Evolutionary conservation across 2,329 filamentous ascomycete genomes (phyloP).

Genomic region (Cryoendolithus antarcticus): DNA sequence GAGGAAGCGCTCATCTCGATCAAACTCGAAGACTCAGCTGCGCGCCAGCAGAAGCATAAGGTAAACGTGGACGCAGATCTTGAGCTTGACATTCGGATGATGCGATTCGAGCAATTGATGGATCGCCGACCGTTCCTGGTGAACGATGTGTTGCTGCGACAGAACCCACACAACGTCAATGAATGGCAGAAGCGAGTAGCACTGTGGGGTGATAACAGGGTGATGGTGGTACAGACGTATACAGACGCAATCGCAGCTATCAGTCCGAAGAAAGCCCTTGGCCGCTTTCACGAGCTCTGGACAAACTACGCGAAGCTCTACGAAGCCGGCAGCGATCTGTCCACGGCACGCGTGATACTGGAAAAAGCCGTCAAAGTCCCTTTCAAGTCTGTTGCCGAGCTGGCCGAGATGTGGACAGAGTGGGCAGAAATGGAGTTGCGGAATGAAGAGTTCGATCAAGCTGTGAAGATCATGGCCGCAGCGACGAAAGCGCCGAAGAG

Average conservation of each 20-base stretch:
- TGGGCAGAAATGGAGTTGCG: slow-evolving; percentile 98
- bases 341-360: slow-evolving; percentile 81
- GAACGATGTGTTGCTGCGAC: slow-evolving; percentile 86
- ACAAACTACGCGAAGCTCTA: slow-evolving; percentile 96
- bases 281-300: slow-evolving; percentile 91
- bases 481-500: slow-evolving; percentile 93
- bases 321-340: slow-evolving; percentile 71
- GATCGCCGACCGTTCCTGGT: slow-evolving; percentile 89
- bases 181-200: slow-evolving; percentile 98
- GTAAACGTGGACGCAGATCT: slow-evolving; percentile 77
- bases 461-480: slow-evolving; percentile 91
- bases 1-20: slow-evolving; percentile 90
- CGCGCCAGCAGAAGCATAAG: slow-evolving; percentile 64
- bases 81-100: slow-evolving; percentile 91
- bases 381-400: slow-evolving; percentile 91
- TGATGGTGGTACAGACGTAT: slow-evolving; percentile 86
- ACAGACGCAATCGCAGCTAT: slow-evolving; percentile 88
- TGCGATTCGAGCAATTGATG: slow-evolving; percentile 97
- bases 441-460: slow-evolving; percentile 89
- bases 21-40: slow-evolving; percentile 77
- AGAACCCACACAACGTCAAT: slow-evolving; percentile 90
- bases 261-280: slow-evolving; percentile 84
- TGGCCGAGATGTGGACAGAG: slow-evolving; percentile 97
- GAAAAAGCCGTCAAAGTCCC: slow-evolving; percentile 97
- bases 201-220: slow-evolving; percentile 86